Percentiles rank a stretch among this genome's conserved stretches.
Evolutionary conservation across 1,284 basidiomycete species (phyloP).

Genomic region (Inonotus hispidus): DNA sequence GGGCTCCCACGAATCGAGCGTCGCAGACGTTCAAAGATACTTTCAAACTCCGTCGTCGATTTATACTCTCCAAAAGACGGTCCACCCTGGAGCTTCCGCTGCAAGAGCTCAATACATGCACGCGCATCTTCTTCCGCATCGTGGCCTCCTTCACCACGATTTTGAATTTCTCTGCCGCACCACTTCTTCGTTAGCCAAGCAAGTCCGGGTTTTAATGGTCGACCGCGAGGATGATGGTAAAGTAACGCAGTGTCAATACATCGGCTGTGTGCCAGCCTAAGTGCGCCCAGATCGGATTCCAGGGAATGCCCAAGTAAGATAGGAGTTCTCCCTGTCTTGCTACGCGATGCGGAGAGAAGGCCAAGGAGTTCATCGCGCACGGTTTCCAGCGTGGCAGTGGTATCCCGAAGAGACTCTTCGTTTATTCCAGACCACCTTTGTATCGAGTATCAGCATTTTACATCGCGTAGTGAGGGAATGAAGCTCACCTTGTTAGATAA

Average conservation of each 20-base stretch:
- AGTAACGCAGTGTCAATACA: constrained; percentile 88
- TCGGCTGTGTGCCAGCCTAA: constrained; percentile 76
- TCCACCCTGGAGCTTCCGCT: constrained; percentile 73
- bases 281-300: constrained; percentile 82
- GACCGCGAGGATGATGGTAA: constrained; percentile 83
- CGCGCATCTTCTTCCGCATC: constrained; percentile 89
- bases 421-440: constrained; percentile 88
- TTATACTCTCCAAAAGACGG: constrained; percentile 84
- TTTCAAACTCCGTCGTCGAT: constrained; percentile 64
- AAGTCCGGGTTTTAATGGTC: constrained; percentile 85
- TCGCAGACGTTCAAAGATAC: constrained; percentile 78
- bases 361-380: constrained; percentile 68
- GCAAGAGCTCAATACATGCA: constrained; percentile 78
- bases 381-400: constrained; percentile 70
- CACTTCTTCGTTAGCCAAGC: constrained; percentile 92
- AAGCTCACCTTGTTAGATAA: constrained; percentile 75
- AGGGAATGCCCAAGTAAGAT: constrained; percentile 92
- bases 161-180: constrained; percentile 84
- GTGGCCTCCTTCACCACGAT: constrained; percentile 72
- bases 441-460: neutral
- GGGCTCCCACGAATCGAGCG: constrained; percentile 39
- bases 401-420: constrained; percentile 54
- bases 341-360: constrained; percentile 46
- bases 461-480: neutral
- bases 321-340: constrained; percentile 52